Evolutionary conservation across 1,284 basidiomycete genomes (phyloP).

Genomic region (Puccinia polysora): DNA sequence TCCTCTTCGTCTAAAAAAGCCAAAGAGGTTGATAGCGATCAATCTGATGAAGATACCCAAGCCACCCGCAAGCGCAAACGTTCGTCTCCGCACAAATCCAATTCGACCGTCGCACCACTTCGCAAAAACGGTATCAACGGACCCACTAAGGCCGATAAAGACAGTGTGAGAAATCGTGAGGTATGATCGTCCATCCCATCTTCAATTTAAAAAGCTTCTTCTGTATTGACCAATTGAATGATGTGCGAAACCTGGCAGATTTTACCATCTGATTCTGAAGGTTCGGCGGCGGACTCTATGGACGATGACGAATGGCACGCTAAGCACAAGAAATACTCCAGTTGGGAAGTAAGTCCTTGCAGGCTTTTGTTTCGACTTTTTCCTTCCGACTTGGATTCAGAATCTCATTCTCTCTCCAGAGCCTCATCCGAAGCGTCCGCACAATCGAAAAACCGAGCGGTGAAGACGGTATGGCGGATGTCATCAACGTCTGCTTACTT

Average conservation of each 20-base stretch:
- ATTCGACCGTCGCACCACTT: conserved; percentile 16
- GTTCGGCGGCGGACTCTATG: background rate
- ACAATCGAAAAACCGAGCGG: background rate
- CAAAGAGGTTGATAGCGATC: background rate
- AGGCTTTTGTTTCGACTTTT: background rate
- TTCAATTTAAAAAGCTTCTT: too few relatives aligned
- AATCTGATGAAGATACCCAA: conserved; percentile 1
- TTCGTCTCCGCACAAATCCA: background rate
- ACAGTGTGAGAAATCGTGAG: conserved; percentile 26
- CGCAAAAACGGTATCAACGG: conserved; percentile 16
- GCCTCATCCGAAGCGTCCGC: conserved; percentile 8
- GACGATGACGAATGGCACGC: conserved; percentile 8
- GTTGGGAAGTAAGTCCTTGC: conserved; percentile 28
- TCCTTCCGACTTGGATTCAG: background rate
- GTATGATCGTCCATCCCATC: conserved; percentile 3
- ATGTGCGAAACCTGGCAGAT: too few relatives aligned
- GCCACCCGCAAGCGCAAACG: conserved; percentile 25
- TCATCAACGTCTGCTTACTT: conserved; percentile 9
- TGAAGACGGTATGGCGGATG: background rate
- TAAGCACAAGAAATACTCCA: background rate
- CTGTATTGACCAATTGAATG: too few relatives aligned
- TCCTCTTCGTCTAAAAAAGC: conserved; percentile 1
- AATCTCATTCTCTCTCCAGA: background rate
- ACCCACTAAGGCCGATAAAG: conserved; percentile 7
- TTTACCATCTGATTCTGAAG: background rate